A percentile compares a stretch with the other conserved stretches of the same genome.
Conservation (phyloP, 768 basidiomycete genomes). For the Lactifluus volemus region DNA sequence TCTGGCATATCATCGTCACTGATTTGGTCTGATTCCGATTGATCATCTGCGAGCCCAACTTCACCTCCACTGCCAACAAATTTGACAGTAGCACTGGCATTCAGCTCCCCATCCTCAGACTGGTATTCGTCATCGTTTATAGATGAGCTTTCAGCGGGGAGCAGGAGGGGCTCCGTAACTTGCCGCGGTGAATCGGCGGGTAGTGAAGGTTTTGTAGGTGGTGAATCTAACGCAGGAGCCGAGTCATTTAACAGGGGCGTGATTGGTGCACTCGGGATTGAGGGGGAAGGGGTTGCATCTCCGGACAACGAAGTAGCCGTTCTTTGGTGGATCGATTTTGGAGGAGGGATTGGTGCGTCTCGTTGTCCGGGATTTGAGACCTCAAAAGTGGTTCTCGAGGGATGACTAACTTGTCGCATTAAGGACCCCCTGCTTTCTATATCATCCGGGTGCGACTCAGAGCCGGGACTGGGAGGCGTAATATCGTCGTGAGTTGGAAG, state of each 20-base stretch:
- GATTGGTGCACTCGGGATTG: neutral
- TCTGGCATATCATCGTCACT: neutral
- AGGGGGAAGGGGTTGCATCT: constrained; percentile 7
- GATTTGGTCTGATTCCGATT: neutral
- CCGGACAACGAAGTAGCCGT: constrained; percentile 12
- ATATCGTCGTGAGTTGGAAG: constrained; percentile 61
- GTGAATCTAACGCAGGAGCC: constrained; percentile 28
- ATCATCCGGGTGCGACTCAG: constrained; percentile 26
- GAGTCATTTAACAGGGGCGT: constrained; percentile 32
- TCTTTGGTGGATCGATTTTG: neutral
- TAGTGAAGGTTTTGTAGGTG: constrained; percentile 29
- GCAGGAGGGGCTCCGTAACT: neutral
- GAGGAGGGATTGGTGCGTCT: neutral
- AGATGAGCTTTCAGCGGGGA: neutral
- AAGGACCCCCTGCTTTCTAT: constrained; percentile 18
- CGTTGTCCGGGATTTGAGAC: neutral
- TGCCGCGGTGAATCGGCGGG: constrained; percentile 12
- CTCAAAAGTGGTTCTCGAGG: neutral
- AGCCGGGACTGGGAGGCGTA: constrained; percentile 29
- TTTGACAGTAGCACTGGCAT: neutral
- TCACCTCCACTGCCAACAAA: constrained; percentile 2
- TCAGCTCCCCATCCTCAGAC: neutral
- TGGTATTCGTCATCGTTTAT: neutral
- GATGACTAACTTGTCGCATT: constrained; percentile 18
- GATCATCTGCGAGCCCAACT: neutral